Conservation (phyloP, 1,139 yeast species). For the Saccharomyces hybrid region DNA sequence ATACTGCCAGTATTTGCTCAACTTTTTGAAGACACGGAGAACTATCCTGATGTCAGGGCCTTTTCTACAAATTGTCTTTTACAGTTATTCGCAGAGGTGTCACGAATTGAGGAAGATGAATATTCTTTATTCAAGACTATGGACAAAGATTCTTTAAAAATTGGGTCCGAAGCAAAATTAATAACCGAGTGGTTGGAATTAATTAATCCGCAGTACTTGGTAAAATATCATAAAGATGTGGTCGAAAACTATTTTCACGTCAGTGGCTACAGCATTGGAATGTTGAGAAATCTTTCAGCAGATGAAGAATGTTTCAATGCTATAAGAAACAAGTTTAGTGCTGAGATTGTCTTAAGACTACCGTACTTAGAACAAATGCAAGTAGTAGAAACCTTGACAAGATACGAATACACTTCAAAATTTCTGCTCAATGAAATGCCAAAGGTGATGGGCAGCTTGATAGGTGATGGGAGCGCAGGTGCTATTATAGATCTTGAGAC, state of each 20-base stretch:
- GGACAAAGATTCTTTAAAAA: slow-evolving; percentile 23
- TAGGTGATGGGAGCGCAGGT: slow-evolving; percentile 20
- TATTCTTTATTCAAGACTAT: slow-evolving; percentile 14
- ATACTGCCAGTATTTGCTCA: slow-evolving; percentile 18
- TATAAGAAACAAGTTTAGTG: slow-evolving; percentile 19
- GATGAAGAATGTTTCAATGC: slow-evolving; percentile 19
- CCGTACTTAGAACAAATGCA: slow-evolving; percentile 35
- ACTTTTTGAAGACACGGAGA: slow-evolving; percentile 20
- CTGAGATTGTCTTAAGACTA: slow-evolving; percentile 22
- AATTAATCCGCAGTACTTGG: slow-evolving; percentile 31
- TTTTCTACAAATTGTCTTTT: slow-evolving; percentile 13
- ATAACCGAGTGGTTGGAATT: slow-evolving; percentile 25
- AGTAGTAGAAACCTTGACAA: slow-evolving; percentile 26
- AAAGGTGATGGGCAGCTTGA: slow-evolving; percentile 31
- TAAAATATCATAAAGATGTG: slow-evolving; percentile 16
- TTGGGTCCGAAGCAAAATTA: slow-evolving; percentile 16
- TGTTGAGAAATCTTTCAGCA: slow-evolving; percentile 27
- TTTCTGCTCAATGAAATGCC: slow-evolving; percentile 28
- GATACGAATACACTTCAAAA: slow-evolving; percentile 19
- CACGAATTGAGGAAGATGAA: slow-evolving; percentile 21
- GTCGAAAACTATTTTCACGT: slow-evolving; percentile 17
- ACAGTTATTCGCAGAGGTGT: slow-evolving; percentile 27
- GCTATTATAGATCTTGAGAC: slow-evolving; percentile 31
- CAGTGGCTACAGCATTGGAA: slow-evolving; percentile 22
- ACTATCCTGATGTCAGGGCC: slow-evolving; percentile 23